A percentile compares a stretch with the other conserved stretches of the same genome.
These are phyloP conservation scores for Inosperma sp. DNA, from an alignment of 768 basidiomycete species.

Conservation along the genomic window DNA sequence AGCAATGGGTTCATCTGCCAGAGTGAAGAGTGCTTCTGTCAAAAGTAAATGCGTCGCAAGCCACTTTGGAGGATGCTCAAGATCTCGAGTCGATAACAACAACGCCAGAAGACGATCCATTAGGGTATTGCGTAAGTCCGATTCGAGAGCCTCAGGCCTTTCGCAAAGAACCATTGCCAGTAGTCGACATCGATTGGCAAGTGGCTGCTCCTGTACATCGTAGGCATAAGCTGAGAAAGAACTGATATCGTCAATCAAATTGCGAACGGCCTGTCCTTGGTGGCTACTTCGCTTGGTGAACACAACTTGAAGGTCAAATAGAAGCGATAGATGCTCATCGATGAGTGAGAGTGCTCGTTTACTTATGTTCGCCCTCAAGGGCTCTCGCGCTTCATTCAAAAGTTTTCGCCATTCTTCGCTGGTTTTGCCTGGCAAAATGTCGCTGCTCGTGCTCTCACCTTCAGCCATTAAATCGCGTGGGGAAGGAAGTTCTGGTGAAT, in stretches of 20 bases:
- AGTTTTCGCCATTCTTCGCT: constrained; percentile 62
- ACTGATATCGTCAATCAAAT: constrained; percentile 75
- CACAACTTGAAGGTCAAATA: constrained; percentile 83
- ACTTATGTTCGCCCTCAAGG: constrained; percentile 60
- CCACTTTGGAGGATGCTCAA: constrained; percentile 78
- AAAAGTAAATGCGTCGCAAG: constrained; percentile 81
- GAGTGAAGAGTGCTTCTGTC: constrained; percentile 74
- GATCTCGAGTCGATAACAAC: constrained; percentile 53
- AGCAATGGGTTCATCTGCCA: constrained; percentile 65
- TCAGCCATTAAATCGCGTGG: neutral
- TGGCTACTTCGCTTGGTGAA: constrained; percentile 66
- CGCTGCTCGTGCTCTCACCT: neutral
- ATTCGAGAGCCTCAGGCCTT: constrained; percentile 53
- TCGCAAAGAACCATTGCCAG: constrained; percentile 82
- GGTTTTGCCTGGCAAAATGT: constrained; percentile 36
- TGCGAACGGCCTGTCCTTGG: constrained; percentile 60
- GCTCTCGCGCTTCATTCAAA: constrained; percentile 61
- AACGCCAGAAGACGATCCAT: constrained; percentile 68
- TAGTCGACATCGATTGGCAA: constrained; percentile 80
- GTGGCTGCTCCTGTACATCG: constrained; percentile 67
- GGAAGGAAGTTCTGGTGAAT: neutral
- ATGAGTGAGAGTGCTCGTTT: constrained; percentile 71
- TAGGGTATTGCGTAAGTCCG: constrained; percentile 49
- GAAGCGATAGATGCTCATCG: constrained; percentile 80
- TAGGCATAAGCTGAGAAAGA: constrained; percentile 59